Percentiles rank a stretch among this genome's conserved stretches.
Conservation (phyloP, 352 stramenopile genomes). For the Phytophthora aleatoria region DNA sequence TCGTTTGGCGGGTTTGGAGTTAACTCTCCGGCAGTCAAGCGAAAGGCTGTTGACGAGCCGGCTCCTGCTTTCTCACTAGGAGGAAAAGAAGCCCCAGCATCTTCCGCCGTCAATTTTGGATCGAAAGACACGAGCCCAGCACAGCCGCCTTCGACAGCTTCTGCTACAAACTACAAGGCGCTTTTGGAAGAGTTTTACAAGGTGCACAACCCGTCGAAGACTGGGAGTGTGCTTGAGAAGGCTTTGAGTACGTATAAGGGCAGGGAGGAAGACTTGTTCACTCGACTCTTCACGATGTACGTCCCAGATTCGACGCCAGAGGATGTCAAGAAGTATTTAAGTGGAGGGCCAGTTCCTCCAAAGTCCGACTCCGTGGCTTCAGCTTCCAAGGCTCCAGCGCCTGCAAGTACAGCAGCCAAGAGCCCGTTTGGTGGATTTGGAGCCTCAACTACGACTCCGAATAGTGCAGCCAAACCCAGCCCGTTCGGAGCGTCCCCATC, state of each 20-base stretch:
- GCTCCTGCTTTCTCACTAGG: constrained; percentile 33
- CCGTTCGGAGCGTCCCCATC: constrained; percentile 34
- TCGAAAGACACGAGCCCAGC: constrained; percentile 18
- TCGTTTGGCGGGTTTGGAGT: constrained; percentile 24
- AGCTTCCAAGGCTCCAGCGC: constrained; percentile 17
- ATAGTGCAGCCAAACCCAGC: constrained; percentile 17
- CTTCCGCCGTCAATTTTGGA: constrained; percentile 35
- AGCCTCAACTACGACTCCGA: constrained; percentile 20
- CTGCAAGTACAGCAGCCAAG: constrained; percentile 28
- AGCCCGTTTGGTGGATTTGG: constrained; percentile 30
- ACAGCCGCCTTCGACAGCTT: constrained; percentile 7
- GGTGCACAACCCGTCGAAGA: constrained; percentile 61
- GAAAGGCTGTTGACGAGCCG: constrained; percentile 12
- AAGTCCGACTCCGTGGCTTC: constrained; percentile 28
- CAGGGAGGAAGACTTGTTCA: constrained; percentile 66
- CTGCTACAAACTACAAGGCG: constrained; percentile 48
- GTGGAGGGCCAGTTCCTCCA: constrained; percentile 51
- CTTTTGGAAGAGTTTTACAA: constrained; percentile 69
- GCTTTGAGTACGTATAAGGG: constrained; percentile 56
- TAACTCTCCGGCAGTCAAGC: constrained; percentile 31
- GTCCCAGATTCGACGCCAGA: constrained; percentile 56
- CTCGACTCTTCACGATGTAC: constrained; percentile 65
- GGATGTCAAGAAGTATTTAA: constrained; percentile 67
- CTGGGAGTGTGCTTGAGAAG: constrained; percentile 50
- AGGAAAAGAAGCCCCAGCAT: constrained; percentile 31